Evolutionary conservation across 352 stramenopile genomes (phyloP), one percentile per base, ranked within the genome.

Genomic region (Phytophthora kernoviae): DNA sequence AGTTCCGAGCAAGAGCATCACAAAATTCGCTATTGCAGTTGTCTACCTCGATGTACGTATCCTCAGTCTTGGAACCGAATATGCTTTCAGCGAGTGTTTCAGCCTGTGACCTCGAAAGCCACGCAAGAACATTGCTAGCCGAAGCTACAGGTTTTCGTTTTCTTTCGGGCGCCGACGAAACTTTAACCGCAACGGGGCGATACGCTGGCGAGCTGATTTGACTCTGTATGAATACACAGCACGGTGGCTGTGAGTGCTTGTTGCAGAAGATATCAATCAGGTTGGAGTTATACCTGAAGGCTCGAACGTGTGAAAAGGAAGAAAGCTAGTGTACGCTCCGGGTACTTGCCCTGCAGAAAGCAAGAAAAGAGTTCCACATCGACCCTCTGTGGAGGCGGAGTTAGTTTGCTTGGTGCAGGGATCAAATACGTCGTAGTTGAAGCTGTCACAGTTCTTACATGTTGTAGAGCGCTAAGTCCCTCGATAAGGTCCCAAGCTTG

Each of bases 321-420:
- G 58, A 90, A 93, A 1, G 46, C 20, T 2, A 93, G 41, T 4
- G 70, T 74, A 15, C 40, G 33, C n/a, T 79, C 68, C n/a, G 66
- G 54, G 43, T 86, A 81, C 20, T 67, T 73, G 1, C 74, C 79
- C 47, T 81, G 68, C 30, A 93, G 46, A 55, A 93, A 90, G 11
- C 66, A 68, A 5, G 69, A 62, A 54, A 93, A 91, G 15, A 86
- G 64, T 43, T 87, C 75, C 8, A 84, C 68, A 27, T 93, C 84
- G 15, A 83, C 51, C 11, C 71, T 63, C 52, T 87, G 26, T 2
- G 34, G 21, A 10, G 2, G n/a, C n/a, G n/a, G 33, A 3, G 21
- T 22, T 10, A 30, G 26, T 55, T n/a, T n/a, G n/a, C n/a, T n/a
- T n/a, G n/a, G 8, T 42, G 6, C 24, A 1, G 21, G 56, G 30